Evolutionary conservation across 2,329 filamentous ascomycete species (phyloP).

Genomic region (Penicillium sp.): DNA sequence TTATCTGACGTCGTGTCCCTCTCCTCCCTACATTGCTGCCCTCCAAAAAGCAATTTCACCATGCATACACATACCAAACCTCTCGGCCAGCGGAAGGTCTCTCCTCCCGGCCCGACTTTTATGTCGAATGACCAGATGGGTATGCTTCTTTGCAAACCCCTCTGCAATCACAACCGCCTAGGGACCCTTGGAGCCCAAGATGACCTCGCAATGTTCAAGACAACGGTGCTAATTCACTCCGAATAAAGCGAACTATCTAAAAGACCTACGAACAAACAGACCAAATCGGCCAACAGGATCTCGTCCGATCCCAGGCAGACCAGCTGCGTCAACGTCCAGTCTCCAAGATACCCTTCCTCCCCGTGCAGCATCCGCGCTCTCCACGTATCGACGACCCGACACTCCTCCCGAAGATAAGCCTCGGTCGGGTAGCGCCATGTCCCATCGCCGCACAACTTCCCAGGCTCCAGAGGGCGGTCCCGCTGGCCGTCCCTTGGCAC

Average conservation of each 20-base stretch:
- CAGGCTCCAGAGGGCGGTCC: constrained; percentile 26
- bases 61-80: constrained; percentile 38
- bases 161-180: background rate
- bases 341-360: constrained; percentile 33
- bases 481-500: constrained; percentile 37
- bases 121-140: constrained; percentile 47
- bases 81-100: constrained; percentile 42
- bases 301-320: constrained; percentile 53
- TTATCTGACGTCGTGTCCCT: constrained; percentile 9
- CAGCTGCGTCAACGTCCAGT: constrained; percentile 28
- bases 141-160: constrained; percentile 17
- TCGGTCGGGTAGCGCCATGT: constrained; percentile 40
- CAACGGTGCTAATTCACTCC: constrained; percentile 9
- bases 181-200: background rate
- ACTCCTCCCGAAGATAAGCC: constrained; percentile 25
- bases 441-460: constrained; percentile 36
- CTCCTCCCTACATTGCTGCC: constrained; percentile 7
- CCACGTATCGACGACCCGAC: constrained; percentile 30
- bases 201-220: background rate
- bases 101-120: constrained; percentile 45
- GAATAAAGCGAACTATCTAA: constrained; percentile 53
- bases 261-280: constrained; percentile 56
- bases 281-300: constrained; percentile 57
- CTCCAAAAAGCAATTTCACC: constrained; percentile 20
- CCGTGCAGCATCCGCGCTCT: constrained; percentile 43